These are phyloP conservation scores for Cryptococcus amylolentus DNA, from an alignment of 1,284 basidiomycete genomes.

Conservation along the genomic window DNA sequence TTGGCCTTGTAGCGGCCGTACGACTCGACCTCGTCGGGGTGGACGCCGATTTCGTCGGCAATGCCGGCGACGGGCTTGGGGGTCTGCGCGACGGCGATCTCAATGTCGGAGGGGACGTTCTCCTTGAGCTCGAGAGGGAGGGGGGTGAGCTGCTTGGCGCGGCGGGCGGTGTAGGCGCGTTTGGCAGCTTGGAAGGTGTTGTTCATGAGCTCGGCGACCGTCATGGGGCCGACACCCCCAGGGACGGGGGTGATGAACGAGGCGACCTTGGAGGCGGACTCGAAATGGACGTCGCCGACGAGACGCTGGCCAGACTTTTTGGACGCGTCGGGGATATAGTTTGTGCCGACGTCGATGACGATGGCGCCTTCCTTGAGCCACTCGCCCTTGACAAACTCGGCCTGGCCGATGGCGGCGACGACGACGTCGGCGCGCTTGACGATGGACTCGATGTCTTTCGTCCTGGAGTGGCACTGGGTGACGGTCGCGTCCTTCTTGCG, in stretches of 20 bases:
- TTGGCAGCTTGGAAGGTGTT: conserved; percentile 87
- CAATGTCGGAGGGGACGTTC: conserved; percentile 91
- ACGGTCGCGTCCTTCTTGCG: conserved; percentile 90
- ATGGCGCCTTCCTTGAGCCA: conserved; percentile 95
- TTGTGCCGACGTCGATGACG: conserved; percentile 96
- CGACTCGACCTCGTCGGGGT: conserved; percentile 82
- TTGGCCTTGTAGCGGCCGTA: conserved; percentile 98
- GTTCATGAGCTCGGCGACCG: conserved; percentile 96
- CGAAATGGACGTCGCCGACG: conserved; percentile 92
- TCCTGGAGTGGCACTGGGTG: conserved; percentile 93
- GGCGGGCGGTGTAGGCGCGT: conserved; percentile 67
- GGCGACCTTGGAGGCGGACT: conserved; percentile 70
- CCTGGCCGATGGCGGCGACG: conserved; percentile 87
- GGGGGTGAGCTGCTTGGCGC: conserved; percentile 65
- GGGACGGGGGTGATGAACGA: conserved; percentile 95
- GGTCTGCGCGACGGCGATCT: conserved; percentile 90
- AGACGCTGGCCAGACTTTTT: conserved; percentile 96
- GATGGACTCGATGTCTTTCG: conserved; percentile 72
- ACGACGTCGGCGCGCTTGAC: conserved; percentile 87
- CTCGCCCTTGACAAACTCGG: conserved; percentile 84
- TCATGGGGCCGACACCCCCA: conserved; percentile 98
- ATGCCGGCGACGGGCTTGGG: conserved; percentile 84
- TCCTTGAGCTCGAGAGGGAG: conserved; percentile 59
- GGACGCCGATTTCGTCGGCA: conserved; percentile 83
- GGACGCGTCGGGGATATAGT: conserved; percentile 83